Evolutionary conservation across 1,284 basidiomycete species (phyloP), one percentile per base, ranked within the genome.

Genomic region (Lentinula novae-zelandiae): DNA sequence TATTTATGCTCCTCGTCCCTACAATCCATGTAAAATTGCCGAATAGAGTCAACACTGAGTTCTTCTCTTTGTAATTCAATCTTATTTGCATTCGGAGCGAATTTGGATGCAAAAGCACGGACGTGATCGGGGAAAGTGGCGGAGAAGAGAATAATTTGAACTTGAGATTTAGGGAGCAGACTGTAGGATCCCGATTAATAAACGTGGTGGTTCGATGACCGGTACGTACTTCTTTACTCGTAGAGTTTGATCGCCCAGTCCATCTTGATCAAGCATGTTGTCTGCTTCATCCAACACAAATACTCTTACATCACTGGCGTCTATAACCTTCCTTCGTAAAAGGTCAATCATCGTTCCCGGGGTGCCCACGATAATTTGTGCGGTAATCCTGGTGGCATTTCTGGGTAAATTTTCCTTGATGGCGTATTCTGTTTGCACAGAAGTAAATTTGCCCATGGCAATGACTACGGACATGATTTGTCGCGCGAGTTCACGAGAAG

Each of bases 271-370:
- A 66, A 99, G 81, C 95, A 99, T 98, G 75, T 98, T 97, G 76
- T 99, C 97, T 36, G 97, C 97, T 77, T 99, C 97, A 71, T 99
- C 97, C 20, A 99, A 81, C 9, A 99, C 96, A 64, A 99, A 95
- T 9, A 98, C 93, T 71, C 93, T 94, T 71, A 99, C 85, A 42
- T 89, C 80, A 57, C 81, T 84, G 6, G 89, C 79, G 70, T 98
- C 93, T 64, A 96, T 83, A 53, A 90, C 82, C 72, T 78, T 85
- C 65, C 84, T 80, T 67, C 84, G 78, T 65, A 92, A 83, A 72
- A 98, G 85, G 74, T 98, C 95, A 44, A 87, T 83, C 82, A 97
- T 89, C 50, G 96, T 98, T 33, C 97, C 97, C 0, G 97, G 96
- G 2, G 96, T 99, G 42, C 97, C 97, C 53, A 99, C 92, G 63